phyloP scores from a whole-genome alignment of 441 rosid genomes.

The Mallotus japonicus region DNA sequence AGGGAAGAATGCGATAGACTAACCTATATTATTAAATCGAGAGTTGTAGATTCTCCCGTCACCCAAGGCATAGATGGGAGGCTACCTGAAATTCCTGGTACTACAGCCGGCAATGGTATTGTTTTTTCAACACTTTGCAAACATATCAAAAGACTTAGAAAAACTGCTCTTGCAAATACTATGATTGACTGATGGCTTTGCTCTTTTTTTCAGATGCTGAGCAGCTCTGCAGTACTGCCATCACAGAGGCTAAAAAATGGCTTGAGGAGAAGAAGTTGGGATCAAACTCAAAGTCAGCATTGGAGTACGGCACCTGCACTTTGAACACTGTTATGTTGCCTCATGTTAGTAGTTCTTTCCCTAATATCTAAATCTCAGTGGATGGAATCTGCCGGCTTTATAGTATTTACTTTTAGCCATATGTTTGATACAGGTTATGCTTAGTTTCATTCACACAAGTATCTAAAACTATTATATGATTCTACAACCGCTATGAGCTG shows the following conservation, averaged over 20 bases:
- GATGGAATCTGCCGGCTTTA: slow-evolving; percentile 3
- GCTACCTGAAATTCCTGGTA: slow-evolving; percentile 23
- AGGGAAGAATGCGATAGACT: slow-evolving; percentile 87
- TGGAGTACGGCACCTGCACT: slow-evolving; percentile 41
- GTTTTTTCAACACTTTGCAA: slow-evolving; percentile 30
- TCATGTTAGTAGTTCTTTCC: slow-evolving; percentile 41
- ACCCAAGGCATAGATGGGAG: slow-evolving; percentile 31
- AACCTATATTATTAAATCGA: slow-evolving; percentile 62
- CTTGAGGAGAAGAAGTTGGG: slow-evolving; percentile 68
- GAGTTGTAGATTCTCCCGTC: slow-evolving; percentile 52
- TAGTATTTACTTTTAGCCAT: background rate
- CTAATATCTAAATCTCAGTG: slow-evolving; percentile 2
- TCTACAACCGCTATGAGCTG: background rate
- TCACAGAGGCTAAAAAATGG: slow-evolving; percentile 79
- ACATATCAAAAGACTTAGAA: slow-evolving; percentile 5
- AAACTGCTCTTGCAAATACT: slow-evolving; percentile 17
- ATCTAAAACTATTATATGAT: background rate
- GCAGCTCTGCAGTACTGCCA: slow-evolving; percentile 48
- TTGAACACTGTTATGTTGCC: slow-evolving; percentile 36
- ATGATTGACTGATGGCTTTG: slow-evolving; percentile 23
- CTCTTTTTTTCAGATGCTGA: slow-evolving; percentile 42
- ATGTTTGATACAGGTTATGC: background rate
- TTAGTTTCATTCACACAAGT: background rate
- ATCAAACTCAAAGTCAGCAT: slow-evolving; percentile 49
- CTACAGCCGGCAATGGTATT: slow-evolving; percentile 43